Evolutionary conservation across 768 basidiomycete genomes (phyloP).

Genomic region (Mycena alexandri): DNA sequence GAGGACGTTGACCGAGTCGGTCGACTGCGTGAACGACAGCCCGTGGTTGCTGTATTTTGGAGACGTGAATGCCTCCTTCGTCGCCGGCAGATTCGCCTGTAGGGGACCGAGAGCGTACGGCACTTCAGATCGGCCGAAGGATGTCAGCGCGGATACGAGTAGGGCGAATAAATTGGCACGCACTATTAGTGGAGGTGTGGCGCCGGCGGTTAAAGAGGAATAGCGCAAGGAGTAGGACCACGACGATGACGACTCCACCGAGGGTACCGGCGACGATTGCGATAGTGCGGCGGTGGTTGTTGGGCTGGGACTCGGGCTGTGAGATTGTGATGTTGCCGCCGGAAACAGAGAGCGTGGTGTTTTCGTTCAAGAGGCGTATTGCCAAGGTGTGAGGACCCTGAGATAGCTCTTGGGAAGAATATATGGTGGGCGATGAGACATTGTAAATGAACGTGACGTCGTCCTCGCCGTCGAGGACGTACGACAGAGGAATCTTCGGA

Average conservation of each 20-base stretch:
- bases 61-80: constrained; percentile 50
- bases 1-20: constrained; percentile 31
- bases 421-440: constrained; percentile 28
- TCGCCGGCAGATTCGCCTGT: constrained; percentile 42
- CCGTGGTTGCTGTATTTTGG: constrained; percentile 47
- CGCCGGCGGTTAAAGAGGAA: constrained; percentile 31
- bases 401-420: constrained; percentile 35
- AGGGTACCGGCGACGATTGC: constrained; percentile 31
- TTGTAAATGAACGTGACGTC: constrained; percentile 33
- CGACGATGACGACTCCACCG: constrained; percentile 30
- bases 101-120: constrained; percentile 43
- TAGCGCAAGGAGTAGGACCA: constrained; percentile 22
- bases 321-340: constrained; percentile 31
- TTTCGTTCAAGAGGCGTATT: constrained; percentile 32
- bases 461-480: constrained; percentile 37
- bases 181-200: constrained; percentile 21
- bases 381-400: constrained; percentile 36
- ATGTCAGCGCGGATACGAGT: neutral
- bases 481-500: constrained; percentile 17
- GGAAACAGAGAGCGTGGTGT: constrained; percentile 36
- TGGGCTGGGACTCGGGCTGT: neutral
- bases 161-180: neutral
- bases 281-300: constrained; percentile 26
- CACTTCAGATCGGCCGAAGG: constrained; percentile 14
- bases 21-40: constrained; percentile 41